Evolutionary conservation across 1,284 basidiomycete species (phyloP), one percentile per base, ranked within the genome.

Genomic region (Boletellus deceptivus): DNA sequence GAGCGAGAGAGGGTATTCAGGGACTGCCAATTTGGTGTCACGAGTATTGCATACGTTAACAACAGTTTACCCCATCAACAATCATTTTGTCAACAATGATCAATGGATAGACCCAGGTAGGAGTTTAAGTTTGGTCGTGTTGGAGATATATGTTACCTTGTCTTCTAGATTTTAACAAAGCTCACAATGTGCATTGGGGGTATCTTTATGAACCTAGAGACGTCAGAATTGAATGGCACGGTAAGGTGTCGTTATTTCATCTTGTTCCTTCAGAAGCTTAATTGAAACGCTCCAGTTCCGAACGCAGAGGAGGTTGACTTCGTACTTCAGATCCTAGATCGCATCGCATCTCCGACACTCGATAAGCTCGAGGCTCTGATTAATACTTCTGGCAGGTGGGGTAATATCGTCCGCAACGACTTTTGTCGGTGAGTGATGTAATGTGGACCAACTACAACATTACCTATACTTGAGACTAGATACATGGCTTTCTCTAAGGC

Each of bases 1-100:
- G 72, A 89, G 86, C 56, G 96, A 99, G 72, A 83, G 94, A 54
- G 93, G 93, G 16, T 99, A 92, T 70, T 84, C 83, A 24, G 85
- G 89, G 52, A 85, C 87, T 3, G 91, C 91, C 3, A 82, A 87
- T 43, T 73, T 98, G 45, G 76, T 98, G 44, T 84, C 88, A 40
- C 84, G 91, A 45, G 74, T 93, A 14, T 70, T 98, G 49, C 80
- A 86, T 59, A 89, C 91, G 1, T 69, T 97, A 36, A 84, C 84
- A 2, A 80, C 84, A 3, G 78, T 90, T 37, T 98, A 97, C 68
- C 88, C 93, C 14, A 64, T 80, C 50, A 91, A 96, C 57, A 84
- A 84, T 59, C 83, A 89, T 17, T 92, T 92, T 57, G 82, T 96
- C 52, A 96, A 98, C 65, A 72, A 78, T 2, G 80, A 84, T n/a